These are phyloP conservation scores for Debaryomyces castellii DNA, from an alignment of 805 yeast species.

Conservation along the genomic window DNA sequence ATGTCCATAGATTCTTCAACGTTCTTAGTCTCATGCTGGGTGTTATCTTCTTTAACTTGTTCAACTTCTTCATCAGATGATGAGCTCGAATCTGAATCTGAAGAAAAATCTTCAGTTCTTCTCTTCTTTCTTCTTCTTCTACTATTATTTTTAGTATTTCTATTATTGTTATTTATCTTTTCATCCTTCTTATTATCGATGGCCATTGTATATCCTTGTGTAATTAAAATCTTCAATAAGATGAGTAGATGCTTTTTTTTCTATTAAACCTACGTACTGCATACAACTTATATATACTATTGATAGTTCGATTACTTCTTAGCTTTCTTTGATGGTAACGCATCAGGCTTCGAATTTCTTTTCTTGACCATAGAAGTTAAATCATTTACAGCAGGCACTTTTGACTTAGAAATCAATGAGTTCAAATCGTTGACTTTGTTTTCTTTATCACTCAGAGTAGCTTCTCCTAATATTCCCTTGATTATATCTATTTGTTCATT, in stretches of 20 bases:
- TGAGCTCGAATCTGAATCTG: constrained; percentile 42
- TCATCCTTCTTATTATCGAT: neutral
- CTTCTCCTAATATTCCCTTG: constrained; percentile 57
- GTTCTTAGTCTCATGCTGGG: constrained; percentile 5
- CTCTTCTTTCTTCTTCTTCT: constrained; percentile 69
- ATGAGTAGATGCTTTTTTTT: constrained; percentile 2
- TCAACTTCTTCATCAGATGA: constrained; percentile 21
- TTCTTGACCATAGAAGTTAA: constrained; percentile 64
- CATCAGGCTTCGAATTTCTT: constrained; percentile 29
- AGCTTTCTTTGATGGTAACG: constrained; percentile 7
- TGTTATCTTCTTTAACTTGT: constrained; percentile 8
- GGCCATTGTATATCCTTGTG: neutral
- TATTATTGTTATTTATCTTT: constrained; percentile 5
- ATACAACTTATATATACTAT: neutral
- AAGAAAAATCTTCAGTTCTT: constrained; percentile 76
- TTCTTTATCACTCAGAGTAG: constrained; percentile 18
- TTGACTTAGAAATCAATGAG: constrained; percentile 41
- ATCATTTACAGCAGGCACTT: constrained; percentile 50
- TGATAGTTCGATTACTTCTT: constrained; percentile 8
- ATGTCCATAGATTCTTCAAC: constrained; percentile 27
- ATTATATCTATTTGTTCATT: constrained; percentile 53
- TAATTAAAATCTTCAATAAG: neutral
- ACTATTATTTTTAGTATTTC: constrained; percentile 1
- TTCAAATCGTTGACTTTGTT: constrained; percentile 55
- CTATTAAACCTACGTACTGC: neutral